phyloP scores from a whole-genome alignment of 768 basidiomycete genomes.

The Galerina sulciceps region DNA sequence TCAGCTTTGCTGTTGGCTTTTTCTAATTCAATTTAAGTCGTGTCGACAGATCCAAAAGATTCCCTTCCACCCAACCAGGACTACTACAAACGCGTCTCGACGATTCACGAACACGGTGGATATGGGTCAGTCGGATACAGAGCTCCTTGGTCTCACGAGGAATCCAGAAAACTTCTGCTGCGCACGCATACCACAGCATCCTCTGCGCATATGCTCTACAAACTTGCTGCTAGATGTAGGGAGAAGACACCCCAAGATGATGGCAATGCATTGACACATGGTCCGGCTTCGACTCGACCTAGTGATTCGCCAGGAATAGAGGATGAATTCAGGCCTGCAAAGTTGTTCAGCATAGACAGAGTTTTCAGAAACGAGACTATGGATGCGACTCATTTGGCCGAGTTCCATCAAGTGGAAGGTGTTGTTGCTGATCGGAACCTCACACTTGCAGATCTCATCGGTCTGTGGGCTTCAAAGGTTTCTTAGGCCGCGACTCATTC shows the following conservation, averaged over 20 bases:
- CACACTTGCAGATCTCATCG: constrained; percentile 94
- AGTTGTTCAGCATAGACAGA: constrained; percentile 95
- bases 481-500: background rate
- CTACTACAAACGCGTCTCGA: constrained; percentile 86
- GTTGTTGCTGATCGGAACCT: constrained; percentile 94
- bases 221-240: constrained; percentile 84
- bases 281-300: constrained; percentile 32
- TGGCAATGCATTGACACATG: constrained; percentile 43
- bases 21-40: background rate
- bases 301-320: constrained; percentile 24
- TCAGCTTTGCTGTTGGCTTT: constrained; percentile 21
- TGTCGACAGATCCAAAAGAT: constrained; percentile 68
- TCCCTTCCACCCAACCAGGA: constrained; percentile 77
- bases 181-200: constrained; percentile 98
- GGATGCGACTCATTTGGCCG: constrained; percentile 97
- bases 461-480: constrained; percentile 40
- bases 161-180: constrained; percentile 89
- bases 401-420: constrained; percentile 99
- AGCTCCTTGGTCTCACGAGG: constrained; percentile 92
- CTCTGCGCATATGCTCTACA: constrained; percentile 92
- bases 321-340: constrained; percentile 85
- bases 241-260: constrained; percentile 55
- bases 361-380: constrained; percentile 99
- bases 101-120: constrained; percentile 84
- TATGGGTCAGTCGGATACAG: constrained; percentile 96